Base-by-base conservation (phyloP, 352 stramenopile genomes). In the Phytophthora sp. region DNA sequence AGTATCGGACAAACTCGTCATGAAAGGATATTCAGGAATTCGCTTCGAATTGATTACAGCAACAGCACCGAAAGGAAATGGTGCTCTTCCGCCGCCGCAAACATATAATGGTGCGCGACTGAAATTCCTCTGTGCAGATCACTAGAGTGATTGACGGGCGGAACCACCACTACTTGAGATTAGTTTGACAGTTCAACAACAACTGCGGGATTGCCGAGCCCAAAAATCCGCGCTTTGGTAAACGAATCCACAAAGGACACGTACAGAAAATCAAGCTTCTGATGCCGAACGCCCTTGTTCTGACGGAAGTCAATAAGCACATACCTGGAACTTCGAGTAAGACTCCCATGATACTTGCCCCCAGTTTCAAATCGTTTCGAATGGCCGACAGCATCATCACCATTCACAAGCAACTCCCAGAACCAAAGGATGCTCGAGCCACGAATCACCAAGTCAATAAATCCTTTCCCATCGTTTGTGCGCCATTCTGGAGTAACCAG, bases 301-400 rank as follows among this genome's bases (percentile, higher is more conserved):
- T 69, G 64, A 41, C 64, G 64, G 50, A 73, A 73, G 13, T 73
- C 64, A 24, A 69, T 54, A 17, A 73, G 64, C 37, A 73, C 64
- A 60, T 73, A 73, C 18, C 24, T 63, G 18, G 58, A 73, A 42
- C n/a, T 50, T 45, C 41, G 17, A 43, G 35, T 60, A 41, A 69
- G 37, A 8, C 57, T 61, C 28, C 52, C 27, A 56, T 68, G 24
- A 17, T 62, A 69, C 38, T 69, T 63, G 23, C 57, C 50, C 18
- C 43, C 43, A 20, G 32, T 58, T 68, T 62, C 49, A 63, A 63
- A 60, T 67, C 56, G 56, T 24, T 58, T 54, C 12, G 50, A 58
- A 53, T 66, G 41, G 43, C 17, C 41, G 24, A 67, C 39, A 51
- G 27, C 34, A 46, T 64, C 50, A 38, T 68, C 63, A 34, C 49